Percentiles rank a stretch among this genome's conserved stretches.
Conservation (phyloP, 2,329 filamentous ascomycete species). For the Helminthosporium solani region DNA sequence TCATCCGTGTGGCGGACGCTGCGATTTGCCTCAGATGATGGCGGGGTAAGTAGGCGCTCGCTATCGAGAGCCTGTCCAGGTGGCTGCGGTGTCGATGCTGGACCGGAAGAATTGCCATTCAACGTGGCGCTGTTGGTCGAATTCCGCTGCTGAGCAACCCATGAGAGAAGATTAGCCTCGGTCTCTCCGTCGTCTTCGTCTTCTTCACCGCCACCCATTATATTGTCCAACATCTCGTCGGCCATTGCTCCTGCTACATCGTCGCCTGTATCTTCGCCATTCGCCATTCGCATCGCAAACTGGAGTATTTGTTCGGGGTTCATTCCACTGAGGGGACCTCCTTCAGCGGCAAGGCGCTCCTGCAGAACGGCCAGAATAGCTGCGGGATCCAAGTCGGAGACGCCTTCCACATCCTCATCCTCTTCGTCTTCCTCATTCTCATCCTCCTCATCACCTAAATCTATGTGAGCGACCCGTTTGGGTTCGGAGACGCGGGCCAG, state of each 20-base stretch:
- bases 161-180: constrained; percentile 33
- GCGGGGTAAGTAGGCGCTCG: constrained; percentile 22
- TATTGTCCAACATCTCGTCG: constrained; percentile 42
- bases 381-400: constrained; percentile 40
- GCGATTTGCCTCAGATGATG: constrained; percentile 24
- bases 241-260: constrained; percentile 47
- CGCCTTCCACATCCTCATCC: constrained; percentile 14
- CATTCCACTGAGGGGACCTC: constrained; percentile 41
- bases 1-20: constrained; percentile 12
- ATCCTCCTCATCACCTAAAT: constrained; percentile 16
- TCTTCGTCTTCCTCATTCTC: constrained; percentile 14
- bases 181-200: constrained; percentile 31
- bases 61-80: constrained; percentile 10
- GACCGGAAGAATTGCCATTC: not conserved
- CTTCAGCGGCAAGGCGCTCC: constrained; percentile 34
- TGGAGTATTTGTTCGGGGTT: constrained; percentile 47
- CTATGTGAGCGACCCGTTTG: constrained; percentile 12
- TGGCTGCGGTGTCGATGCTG: constrained; percentile 6
- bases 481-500: constrained; percentile 11
- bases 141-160: constrained; percentile 36
- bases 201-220: constrained; percentile 37
- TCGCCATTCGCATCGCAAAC: constrained; percentile 48
- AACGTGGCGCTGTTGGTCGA: constrained; percentile 12
- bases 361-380: constrained; percentile 42
- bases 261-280: constrained; percentile 43